Percentiles rank a stretch among this genome's conserved stretches.
phyloP scores from a whole-genome alignment of 495 filamentous ascomycete genomes.

The Parathielavia appendiculata region DNA sequence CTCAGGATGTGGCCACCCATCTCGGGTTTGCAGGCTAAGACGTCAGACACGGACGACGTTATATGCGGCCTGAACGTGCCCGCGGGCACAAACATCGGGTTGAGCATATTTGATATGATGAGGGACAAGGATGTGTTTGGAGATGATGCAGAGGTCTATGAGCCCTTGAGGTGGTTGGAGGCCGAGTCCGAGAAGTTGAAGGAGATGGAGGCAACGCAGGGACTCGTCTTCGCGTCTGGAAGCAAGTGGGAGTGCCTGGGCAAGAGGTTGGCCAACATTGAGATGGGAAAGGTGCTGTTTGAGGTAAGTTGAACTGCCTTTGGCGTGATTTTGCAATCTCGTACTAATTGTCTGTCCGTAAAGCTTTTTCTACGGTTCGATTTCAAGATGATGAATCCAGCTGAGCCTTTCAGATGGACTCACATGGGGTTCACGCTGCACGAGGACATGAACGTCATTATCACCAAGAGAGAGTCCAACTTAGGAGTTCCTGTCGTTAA shows the following conservation, averaged over 20 bases:
- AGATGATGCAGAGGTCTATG: neutral
- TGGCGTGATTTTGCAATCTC: neutral
- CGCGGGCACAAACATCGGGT: neutral
- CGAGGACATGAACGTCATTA: neutral
- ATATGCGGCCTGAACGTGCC: neutral
- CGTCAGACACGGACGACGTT: neutral
- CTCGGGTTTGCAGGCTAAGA: neutral
- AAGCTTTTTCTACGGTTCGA: neutral
- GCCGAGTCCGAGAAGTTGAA: neutral
- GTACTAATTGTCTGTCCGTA: neutral
- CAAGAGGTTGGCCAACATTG: neutral
- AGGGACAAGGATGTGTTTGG: conserved; percentile 1
- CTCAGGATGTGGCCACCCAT: neutral
- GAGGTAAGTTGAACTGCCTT: neutral
- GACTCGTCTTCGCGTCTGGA: neutral
- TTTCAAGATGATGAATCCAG: neutral
- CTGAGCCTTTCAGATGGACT: neutral
- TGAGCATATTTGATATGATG: neutral
- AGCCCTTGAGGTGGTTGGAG: conserved; percentile 1
- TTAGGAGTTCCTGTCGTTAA: too few species aligned
- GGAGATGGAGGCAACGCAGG: neutral
- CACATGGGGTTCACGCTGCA: neutral
- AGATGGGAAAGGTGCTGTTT: neutral
- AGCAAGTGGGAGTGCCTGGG: conserved; percentile 2
- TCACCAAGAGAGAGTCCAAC: neutral